Evolutionary conservation across 768 basidiomycete species (phyloP).

Genomic region (Daedaleopsis sinensis): DNA sequence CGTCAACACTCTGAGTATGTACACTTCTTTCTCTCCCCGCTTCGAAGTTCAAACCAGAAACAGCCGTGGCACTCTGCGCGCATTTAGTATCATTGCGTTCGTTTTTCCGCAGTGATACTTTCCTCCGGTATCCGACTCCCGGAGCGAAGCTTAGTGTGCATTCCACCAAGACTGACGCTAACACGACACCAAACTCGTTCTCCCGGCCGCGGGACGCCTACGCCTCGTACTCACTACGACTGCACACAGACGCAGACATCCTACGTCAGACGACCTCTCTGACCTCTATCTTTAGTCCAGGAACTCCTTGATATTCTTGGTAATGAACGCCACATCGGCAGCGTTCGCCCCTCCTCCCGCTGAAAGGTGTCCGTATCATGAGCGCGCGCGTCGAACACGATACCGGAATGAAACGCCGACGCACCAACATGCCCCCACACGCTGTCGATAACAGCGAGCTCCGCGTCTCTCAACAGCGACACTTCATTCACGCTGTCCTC

Average conservation of each 20-base stretch:
- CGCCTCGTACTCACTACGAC: not conserved
- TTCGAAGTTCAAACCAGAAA: not conserved
- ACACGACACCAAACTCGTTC: not conserved
- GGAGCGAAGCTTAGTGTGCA: not conserved
- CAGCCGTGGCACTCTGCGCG: not conserved
- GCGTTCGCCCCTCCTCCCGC: conserved; percentile 22
- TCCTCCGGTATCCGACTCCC: not conserved
- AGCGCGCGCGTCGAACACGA: not conserved
- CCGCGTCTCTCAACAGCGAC: conserved; percentile 41
- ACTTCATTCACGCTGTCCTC: conserved; percentile 53
- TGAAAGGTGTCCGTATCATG: not conserved
- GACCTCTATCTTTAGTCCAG: not conserved
- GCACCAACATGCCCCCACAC: conserved; percentile 58
- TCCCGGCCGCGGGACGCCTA: too few relatives aligned
- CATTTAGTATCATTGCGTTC: not conserved
- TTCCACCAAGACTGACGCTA: not conserved
- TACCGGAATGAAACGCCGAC: conserved; percentile 12
- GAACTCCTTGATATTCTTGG: conserved; percentile 14
- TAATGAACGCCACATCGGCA: conserved; percentile 17
- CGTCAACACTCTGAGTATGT: too few relatives aligned
- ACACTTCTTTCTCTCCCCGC: too few relatives aligned
- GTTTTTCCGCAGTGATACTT: not conserved
- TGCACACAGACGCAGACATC: not conserved
- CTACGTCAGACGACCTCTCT: not conserved
- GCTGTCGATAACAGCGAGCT: conserved; percentile 51